Evolutionary conservation across 257 asterid genomes (phyloP).

Genomic region (Misopates orontium): DNA sequence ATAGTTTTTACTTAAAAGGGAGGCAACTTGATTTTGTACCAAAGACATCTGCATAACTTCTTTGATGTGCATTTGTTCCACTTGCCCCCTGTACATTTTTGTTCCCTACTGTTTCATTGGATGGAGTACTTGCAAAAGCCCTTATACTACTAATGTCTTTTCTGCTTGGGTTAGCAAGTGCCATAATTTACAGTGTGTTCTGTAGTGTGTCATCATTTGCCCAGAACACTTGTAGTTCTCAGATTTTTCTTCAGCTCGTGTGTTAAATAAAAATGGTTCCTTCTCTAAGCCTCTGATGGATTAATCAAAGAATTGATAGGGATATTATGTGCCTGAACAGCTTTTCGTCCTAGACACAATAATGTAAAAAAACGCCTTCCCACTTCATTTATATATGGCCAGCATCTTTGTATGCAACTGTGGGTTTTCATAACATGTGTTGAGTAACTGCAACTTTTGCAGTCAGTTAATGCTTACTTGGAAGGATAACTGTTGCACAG

Average conservation of each 20-base stretch:
- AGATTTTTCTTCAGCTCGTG: background rate
- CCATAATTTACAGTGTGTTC: too few relatives aligned
- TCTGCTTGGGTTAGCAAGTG: background rate
- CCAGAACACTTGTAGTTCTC: background rate
- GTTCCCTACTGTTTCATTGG: background rate
- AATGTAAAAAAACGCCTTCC: too few relatives aligned
- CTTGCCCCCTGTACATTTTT: constrained; percentile 1
- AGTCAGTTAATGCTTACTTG: too few relatives aligned
- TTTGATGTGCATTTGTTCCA: background rate
- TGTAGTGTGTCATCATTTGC: too few relatives aligned
- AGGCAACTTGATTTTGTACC: background rate
- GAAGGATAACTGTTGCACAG: too few relatives aligned
- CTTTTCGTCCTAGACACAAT: background rate
- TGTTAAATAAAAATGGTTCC: background rate
- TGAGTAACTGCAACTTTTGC: too few relatives aligned
- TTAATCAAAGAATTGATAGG: background rate
- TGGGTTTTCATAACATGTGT: too few relatives aligned
- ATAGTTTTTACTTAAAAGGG: too few relatives aligned
- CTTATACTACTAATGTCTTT: background rate
- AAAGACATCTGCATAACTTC: too few relatives aligned
- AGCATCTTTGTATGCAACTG: too few relatives aligned
- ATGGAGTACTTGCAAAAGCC: background rate
- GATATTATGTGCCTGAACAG: background rate
- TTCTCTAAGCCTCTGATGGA: background rate
- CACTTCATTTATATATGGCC: too few relatives aligned